phyloP scores from a whole-genome alignment of 2,329 filamentous ascomycete genomes.

The Malbranchea cinnamomea region DNA sequence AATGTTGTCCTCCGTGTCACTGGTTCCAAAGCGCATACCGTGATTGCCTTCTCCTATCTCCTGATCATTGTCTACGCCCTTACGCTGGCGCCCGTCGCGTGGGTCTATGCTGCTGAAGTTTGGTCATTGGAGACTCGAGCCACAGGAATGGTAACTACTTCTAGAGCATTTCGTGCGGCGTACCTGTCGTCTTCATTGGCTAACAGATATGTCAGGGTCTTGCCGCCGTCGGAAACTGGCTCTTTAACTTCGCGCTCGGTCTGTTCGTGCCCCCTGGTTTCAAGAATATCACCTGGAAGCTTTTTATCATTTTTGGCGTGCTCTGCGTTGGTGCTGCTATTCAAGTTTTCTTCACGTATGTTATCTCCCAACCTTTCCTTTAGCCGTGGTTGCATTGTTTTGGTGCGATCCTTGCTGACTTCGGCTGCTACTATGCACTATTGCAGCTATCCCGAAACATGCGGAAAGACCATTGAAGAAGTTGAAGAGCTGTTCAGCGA shows the following conservation, averaged over 20 bases:
- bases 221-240: conserved; percentile 39
- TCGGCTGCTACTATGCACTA: neutral
- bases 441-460: conserved; percentile 17
- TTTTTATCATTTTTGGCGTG: conserved; percentile 36
- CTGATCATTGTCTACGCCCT: conserved; percentile 49
- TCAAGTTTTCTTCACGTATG: conserved; percentile 32
- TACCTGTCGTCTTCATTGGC: neutral
- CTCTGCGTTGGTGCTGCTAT: conserved; percentile 32
- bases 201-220: conserved; percentile 16
- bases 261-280: conserved; percentile 45
- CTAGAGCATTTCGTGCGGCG: neutral
- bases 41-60: conserved; percentile 52
- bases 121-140: conserved; percentile 48
- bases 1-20: conserved; percentile 40
- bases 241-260: conserved; percentile 47
- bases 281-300: conserved; percentile 41
- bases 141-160: conserved; percentile 36
- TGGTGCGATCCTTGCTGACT: neutral
- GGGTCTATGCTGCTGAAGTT: conserved; percentile 52
- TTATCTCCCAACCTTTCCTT: neutral
- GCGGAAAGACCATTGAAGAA: conserved; percentile 20
- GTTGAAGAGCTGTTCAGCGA: conserved; percentile 19
- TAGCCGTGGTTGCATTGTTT: neutral
- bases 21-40: conserved; percentile 41
- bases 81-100: conserved; percentile 48